Base-by-base conservation (phyloP, 2,329 filamentous ascomycete species). In the Stromatinia cepivora region DNA sequence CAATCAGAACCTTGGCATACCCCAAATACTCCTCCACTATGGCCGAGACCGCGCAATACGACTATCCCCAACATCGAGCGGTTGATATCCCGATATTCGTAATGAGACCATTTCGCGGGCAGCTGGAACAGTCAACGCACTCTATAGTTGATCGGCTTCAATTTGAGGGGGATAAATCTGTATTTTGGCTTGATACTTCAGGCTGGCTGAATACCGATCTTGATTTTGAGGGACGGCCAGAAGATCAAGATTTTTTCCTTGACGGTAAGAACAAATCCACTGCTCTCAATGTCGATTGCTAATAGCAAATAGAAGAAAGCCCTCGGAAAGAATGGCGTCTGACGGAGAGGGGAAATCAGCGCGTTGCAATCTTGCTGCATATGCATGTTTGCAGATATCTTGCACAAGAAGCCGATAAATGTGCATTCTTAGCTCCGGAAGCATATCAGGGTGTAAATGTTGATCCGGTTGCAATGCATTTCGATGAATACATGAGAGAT, bases 121-220 rank as follows among this genome's bases (percentile, higher is more conserved):
- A 78, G 52, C 74, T 79, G 9, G 76, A 78, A 66, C 75, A 76
- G 65, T 74, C 76, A 50, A 79, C 79, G 11, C 76, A 76, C 59
- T 75, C 76, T 22, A 77, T 79, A 4, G 79, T 79, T 20, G 73
- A 78, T 54, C 74, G 75, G 31, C 70, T 81, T 53, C 75, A 76
- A 50, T 74, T 71, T 22, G 75, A 80, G 10, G 79, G 80, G 6
- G 80, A 80, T 67, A 77, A 73, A 34, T 73, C 75, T 3, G 74
- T 79, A 2, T 80, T 78, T 67, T 80, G 79, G 79, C 76, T 81
- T 39, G 80, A 81, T 69, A 81, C 79, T 9, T 79, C 79, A 7
- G 79, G 79, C 17, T 81, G 80, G 79, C 72, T 81, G 11, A 74
- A 80, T 42, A 74, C 74, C 17, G 72, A 75, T 48, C 54, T 73